Evolutionary conservation across 2,329 filamentous ascomycete genomes (phyloP).

Genomic region (Didymella pinodella): DNA sequence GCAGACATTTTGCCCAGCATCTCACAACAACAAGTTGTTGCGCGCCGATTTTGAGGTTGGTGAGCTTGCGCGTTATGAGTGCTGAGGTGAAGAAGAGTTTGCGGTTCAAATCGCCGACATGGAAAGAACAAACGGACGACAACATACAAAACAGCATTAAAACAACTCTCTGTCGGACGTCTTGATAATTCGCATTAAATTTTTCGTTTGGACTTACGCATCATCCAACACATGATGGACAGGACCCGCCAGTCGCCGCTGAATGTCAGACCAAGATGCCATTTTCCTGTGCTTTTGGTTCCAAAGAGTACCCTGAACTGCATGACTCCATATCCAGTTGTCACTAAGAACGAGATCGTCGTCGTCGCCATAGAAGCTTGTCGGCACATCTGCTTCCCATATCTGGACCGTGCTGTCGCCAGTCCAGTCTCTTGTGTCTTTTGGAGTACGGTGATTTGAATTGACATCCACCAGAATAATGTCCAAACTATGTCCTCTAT

Average conservation of each 20-base stretch:
- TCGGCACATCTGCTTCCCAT: conserved; percentile 42
- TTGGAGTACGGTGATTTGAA: conserved; percentile 34
- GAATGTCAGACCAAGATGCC: conserved; percentile 31
- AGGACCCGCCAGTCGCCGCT: conserved; percentile 22
- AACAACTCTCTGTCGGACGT: too few species aligned
- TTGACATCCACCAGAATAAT: conserved; percentile 40
- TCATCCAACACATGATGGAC: conserved; percentile 15
- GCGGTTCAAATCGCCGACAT: too few species aligned
- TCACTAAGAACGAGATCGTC: conserved; percentile 36
- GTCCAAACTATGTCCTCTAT: conserved; percentile 33
- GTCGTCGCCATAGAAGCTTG: conserved; percentile 41
- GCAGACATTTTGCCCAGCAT: too few species aligned
- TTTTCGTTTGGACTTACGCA: neutral
- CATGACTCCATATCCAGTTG: conserved; percentile 38
- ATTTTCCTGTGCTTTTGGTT: conserved; percentile 32
- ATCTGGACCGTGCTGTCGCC: conserved; percentile 32
- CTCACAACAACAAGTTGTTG: too few species aligned
- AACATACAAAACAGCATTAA: too few species aligned
- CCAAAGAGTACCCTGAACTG: conserved; percentile 35
- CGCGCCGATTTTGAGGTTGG: too few species aligned
- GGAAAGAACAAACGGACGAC: too few species aligned
- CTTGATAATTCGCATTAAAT: too few species aligned
- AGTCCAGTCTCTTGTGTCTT: conserved; percentile 30
- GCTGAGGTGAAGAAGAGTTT: neutral
- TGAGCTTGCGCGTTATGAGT: too few species aligned